Evolutionary conservation across 495 filamentous ascomycete genomes (phyloP), one percentile per base, ranked within the genome.

Genomic region (Aspergillus bertholletiae): DNA sequence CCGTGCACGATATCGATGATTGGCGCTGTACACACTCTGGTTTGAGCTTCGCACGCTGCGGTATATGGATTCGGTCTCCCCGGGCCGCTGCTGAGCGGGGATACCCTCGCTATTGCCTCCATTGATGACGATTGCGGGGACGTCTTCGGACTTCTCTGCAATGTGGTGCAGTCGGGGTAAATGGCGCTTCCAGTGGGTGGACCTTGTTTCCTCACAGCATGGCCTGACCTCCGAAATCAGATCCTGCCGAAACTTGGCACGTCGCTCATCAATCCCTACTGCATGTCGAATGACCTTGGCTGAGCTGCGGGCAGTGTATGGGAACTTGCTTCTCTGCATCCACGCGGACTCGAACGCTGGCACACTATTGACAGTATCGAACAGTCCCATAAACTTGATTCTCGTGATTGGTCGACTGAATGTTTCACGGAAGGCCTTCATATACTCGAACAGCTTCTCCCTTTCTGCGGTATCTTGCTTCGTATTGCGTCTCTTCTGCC

Each of bases 401-500:
- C 87, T 78, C 15, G 84, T 75, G 11, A 92, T 86, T 0, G 89
- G 90, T 0, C 90, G 79, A 46, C 86, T 86, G 61, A 96, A 94
- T 0, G 89, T 94, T 61, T 92, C 88, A 21, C 89, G 84, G 69
- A 96, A 96, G 0, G 84, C 86, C 55, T 86, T 86, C 84, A 94
- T 86, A 58, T 87, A 94, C 5, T 79, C 62, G 61, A 89, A 90
- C 68, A 92, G 84, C 51, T 84, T 75, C 60, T 82, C 81, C 49
- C 84, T 82, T 23, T 85, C 77, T 57, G 80, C 74, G 30, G 77
- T 78, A 0, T 85, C 80, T 41, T 84, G 73, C 15, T 78, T 72
- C 0, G 75, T 76, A 45, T 76, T 75, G 7, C 80, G 73, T 0
- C 90, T 81, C 56, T 83, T 81, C 66, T 95, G 87, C 90, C 90